Base-by-base conservation (phyloP, 192 early-diverging fungal genomes). In the Backusella luteola region DNA sequence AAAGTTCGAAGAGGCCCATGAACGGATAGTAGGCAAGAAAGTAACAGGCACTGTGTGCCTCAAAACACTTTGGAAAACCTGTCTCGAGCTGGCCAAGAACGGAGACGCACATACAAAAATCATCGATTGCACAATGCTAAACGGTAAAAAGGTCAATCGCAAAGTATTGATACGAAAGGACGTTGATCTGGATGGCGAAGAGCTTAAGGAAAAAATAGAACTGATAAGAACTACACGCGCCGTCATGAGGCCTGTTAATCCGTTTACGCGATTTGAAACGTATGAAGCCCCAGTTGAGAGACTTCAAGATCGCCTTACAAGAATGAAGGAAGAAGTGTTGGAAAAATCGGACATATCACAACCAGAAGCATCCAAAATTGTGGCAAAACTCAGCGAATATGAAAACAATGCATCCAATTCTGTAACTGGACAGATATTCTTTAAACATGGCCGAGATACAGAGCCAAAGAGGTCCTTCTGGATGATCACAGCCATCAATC, bases 261-360 rank as follows among this genome's bases (percentile, higher is more conserved):
- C 26, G 6, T 5, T 2, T 6, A 2, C 4, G 4, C 5, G 21
- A 15, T 29, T 72, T n/a, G 59, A 71, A 29, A 67, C 11, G 9
- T 41, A 49, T 12, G 46, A 63, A 34, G 38, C 15, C 6, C 36
- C 38, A 36, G 34, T 69, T 15, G 76, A 77, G 15, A 56, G 56
- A 15, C 68, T 77, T 0, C 21, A 34, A 8, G 69, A 53, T 3
- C 76, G 76, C 14, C 21, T 77, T 14, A 23, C 9, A 7, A 69
- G 69, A 26, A 77, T 77, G 70, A 42, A 77, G 38, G 32, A 39
- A 26, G 38, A 66, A n/a, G n/a, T 29, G 2, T 29, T 41, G 21
- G 12, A 29, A 9, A 34, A 34, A 14, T 21, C 26, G 0, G 32
- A 67, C 23, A 69, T 44, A 4, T n/a, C 59, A 14, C 66, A 68